Conservation (phyloP, 1,284 basidiomycete genomes). For the Stereum hirsutum region DNA sequence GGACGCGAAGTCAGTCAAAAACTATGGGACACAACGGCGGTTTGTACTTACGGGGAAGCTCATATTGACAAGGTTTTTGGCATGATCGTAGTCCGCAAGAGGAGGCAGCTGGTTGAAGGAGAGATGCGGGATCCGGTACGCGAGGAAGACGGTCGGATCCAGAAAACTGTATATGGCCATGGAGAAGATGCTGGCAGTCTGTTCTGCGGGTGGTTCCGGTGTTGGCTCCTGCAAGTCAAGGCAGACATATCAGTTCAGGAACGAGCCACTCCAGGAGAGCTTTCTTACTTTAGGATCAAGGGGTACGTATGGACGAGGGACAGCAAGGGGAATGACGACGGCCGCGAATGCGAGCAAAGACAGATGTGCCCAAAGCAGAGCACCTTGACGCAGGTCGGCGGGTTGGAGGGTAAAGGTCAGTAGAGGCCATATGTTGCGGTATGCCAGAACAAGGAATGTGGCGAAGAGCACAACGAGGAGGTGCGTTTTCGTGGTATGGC, state of each 20-base stretch:
- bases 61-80: slow-evolving; percentile 27
- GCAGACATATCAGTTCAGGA: neutral
- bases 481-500: slow-evolving; percentile 14
- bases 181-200: slow-evolving; percentile 24
- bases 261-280: neutral
- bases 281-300: slow-evolving; percentile 24
- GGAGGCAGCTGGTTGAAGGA: slow-evolving; percentile 28
- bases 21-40: neutral
- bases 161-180: slow-evolving; percentile 22
- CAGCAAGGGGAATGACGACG: slow-evolving; percentile 33
- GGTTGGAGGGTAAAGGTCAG: slow-evolving; percentile 30
- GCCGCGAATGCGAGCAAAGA: slow-evolving; percentile 30
- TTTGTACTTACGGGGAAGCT: slow-evolving; percentile 19
- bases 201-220: slow-evolving; percentile 21
- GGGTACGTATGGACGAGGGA: slow-evolving; percentile 36
- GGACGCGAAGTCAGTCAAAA: neutral
- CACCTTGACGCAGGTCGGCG: slow-evolving; percentile 28
- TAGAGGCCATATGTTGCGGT: slow-evolving; percentile 43
- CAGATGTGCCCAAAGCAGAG: slow-evolving; percentile 26
- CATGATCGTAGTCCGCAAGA: slow-evolving; percentile 36
- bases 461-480: slow-evolving; percentile 25
- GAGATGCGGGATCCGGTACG: slow-evolving; percentile 20
- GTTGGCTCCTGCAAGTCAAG: slow-evolving; percentile 14
- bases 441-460: slow-evolving; percentile 33
- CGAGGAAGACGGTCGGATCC: slow-evolving; percentile 21